Percentiles rank a stretch among this genome's conserved stretches.
Conservation (phyloP, 2,329 filamentous ascomycete genomes). For the Colletotrichum tanaceti region DNA sequence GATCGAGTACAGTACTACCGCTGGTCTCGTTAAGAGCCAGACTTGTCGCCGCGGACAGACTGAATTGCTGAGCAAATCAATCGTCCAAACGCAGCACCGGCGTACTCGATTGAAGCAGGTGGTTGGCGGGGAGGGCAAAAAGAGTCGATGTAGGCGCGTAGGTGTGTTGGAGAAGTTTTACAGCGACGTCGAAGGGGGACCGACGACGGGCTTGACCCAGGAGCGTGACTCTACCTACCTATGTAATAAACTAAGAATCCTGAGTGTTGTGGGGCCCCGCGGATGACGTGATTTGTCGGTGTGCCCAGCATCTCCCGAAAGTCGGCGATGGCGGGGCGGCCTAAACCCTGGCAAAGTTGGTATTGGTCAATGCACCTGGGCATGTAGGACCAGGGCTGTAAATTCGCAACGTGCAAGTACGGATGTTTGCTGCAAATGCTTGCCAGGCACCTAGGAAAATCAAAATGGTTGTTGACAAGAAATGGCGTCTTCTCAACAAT, state of each 20-base stretch:
- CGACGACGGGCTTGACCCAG: conserved; percentile 32
- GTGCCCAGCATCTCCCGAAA: conserved; percentile 25
- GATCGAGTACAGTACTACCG: conserved; percentile 41
- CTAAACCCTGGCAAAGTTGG: conserved; percentile 9
- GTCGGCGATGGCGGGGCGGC: conserved; percentile 34
- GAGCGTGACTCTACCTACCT: conserved; percentile 9
- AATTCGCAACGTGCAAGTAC: neutral
- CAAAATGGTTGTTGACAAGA: neutral
- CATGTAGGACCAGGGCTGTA: neutral
- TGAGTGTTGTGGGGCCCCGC: conserved; percentile 26
- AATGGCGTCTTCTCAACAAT: conserved; percentile 4
- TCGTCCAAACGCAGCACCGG: conserved; percentile 41
- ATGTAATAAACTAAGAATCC: no score
- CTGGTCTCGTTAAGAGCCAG: conserved; percentile 42
- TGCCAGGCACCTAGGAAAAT: neutral
- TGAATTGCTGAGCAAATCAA: conserved; percentile 42
- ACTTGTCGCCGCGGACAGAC: conserved; percentile 42
- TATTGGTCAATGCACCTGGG: conserved; percentile 12
- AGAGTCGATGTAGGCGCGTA: neutral
- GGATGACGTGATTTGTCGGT: conserved; percentile 41
- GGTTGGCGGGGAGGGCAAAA: conserved; percentile 9
- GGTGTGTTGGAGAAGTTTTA: conserved; percentile 22
- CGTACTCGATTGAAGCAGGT: conserved; percentile 41
- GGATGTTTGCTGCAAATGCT: neutral
- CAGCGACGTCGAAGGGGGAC: conserved; percentile 12